Percentiles rank a stretch among this genome's conserved stretches.
phyloP scores from a whole-genome alignment of 495 filamentous ascomycete species.

The Evernia prunastri region DNA sequence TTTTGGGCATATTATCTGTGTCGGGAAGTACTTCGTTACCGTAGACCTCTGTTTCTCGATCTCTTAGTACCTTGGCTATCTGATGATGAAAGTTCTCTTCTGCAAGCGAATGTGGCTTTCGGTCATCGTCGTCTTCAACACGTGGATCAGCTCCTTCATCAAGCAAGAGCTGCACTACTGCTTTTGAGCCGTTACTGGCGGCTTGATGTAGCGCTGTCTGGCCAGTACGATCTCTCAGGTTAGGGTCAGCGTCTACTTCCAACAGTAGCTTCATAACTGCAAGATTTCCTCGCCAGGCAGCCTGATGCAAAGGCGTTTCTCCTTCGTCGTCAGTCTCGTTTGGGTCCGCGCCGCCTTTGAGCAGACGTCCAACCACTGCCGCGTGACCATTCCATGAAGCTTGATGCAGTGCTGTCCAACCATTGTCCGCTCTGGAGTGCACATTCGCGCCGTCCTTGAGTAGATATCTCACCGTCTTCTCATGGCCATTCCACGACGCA shows the following conservation, averaged over 20 bases:
- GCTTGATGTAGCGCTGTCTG: background rate
- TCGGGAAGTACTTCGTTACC: background rate
- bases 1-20: background rate
- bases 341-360: background rate
- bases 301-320: background rate
- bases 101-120: conserved; percentile 17
- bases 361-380: background rate
- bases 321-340: background rate
- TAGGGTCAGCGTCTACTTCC: background rate
- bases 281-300: background rate
- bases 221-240: background rate
- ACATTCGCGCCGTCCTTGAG: background rate
- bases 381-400: conserved; percentile 10
- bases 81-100: conserved; percentile 16
- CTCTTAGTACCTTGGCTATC: background rate
- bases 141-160: conserved; percentile 22
- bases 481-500: background rate
- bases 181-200: background rate
- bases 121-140: conserved; percentile 19
- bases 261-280: background rate
- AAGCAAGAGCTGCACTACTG: conserved; percentile 17
- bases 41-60: background rate
- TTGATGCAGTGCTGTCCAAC: conserved; percentile 20
- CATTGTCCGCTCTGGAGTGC: background rate
- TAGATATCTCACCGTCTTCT: background rate